Evolutionary conservation across 2,329 filamentous ascomycete species (phyloP).

Genomic region (Coniochaeta hoffmannii): DNA sequence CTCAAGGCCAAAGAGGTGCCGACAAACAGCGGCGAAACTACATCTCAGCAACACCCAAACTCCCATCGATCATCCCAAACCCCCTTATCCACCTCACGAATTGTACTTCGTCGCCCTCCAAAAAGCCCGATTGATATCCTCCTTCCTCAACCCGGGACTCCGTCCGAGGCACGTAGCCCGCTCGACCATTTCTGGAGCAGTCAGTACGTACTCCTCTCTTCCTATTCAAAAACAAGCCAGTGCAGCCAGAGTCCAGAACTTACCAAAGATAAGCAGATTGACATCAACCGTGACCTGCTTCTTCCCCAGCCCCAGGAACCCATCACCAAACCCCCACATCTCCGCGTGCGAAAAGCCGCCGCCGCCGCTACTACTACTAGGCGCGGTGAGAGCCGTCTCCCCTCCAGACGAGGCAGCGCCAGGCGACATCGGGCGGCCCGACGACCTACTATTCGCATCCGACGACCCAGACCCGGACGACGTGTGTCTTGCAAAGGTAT

Average conservation of each 20-base stretch:
- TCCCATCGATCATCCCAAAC: background rate
- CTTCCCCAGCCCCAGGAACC: constrained; percentile 2
- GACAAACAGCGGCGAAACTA: background rate
- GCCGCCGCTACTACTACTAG: too few species aligned
- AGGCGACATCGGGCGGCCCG: background rate
- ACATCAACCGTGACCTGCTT: constrained; percentile 18
- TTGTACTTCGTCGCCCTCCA: constrained; percentile 8
- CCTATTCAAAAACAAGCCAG: background rate
- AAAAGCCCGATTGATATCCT: constrained; percentile 22
- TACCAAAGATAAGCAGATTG: constrained; percentile 18
- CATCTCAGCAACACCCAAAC: background rate
- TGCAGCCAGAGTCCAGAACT: background rate
- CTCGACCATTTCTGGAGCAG: constrained; percentile 19
- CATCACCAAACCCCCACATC: background rate
- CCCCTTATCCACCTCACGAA: background rate
- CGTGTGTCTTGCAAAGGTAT: background rate
- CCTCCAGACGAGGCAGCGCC: background rate
- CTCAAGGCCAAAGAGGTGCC: background rate
- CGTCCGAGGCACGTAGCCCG: constrained; percentile 21
- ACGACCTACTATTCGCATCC: background rate
- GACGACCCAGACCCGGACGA: background rate
- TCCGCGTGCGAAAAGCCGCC: background rate
- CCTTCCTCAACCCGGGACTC: constrained; percentile 20
- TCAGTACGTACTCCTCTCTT: background rate
- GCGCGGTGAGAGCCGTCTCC: background rate